Evolutionary conservation across 129 eudicot species (phyloP), one percentile per base, ranked within the genome.

Genomic region (Flaveria brownii): DNA sequence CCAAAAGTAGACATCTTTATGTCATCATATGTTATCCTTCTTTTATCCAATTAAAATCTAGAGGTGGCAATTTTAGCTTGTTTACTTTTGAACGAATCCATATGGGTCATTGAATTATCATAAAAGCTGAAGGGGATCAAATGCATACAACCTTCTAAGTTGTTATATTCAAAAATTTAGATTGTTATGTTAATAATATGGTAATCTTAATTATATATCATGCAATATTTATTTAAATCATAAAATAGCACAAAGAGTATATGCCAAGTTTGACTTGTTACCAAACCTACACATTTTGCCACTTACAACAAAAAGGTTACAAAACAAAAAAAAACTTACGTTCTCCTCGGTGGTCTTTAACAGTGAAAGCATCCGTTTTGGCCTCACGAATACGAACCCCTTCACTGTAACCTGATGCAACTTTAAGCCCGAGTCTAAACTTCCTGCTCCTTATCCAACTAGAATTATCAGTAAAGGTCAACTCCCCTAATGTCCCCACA

Each of bases 391-490:
- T 80, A 33, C 92, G 96, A 54, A 88, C 51, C 22, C 85, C 92
- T 56, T 89, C 96, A 82, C 87, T 84, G 47, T 17, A 86, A 65
- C 99, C 92, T 0, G 96, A 84, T 23, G 92, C 87, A 68, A 89
- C 97, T 73, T 85, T 95, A 61, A 95, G 83, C 46, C 99, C 99
- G 2, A 95, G 85, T 68, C 99, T 89, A 83, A 95, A 95, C 76
- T 91, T 91, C 83, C 99, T 86, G 83, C 99, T 95, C 46, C 99
- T 86, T 42, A 95, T 95, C 99, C 99, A 95, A 78, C 99, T 95
- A 56, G 99, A 95, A 77, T 95, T 95, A 77, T 95, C 99, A 1
- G 99, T 91, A 79, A 95, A 95, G 18, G 92, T 87, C 77, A 95
- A 83, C 71, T 95, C 99, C 17, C 99, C 99, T 28, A 95, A 85